These are phyloP conservation scores for Kalaharituber pfeilii DNA, from an alignment of 2,329 filamentous ascomycete genomes.

Conservation along the genomic window DNA sequence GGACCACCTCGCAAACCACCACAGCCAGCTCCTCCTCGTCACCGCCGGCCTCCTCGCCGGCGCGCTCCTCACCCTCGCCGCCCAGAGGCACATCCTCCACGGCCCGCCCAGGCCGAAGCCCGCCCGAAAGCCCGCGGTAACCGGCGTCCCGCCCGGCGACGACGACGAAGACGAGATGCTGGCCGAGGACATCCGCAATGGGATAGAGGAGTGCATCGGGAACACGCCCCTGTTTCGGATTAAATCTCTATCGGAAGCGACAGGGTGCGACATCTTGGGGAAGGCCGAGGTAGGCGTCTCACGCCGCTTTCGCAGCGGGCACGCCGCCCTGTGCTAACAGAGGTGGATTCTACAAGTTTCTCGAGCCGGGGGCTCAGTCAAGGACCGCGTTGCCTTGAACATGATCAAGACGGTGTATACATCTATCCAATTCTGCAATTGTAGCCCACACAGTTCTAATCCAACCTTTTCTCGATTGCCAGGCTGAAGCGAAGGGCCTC, in stretches of 20 bases:
- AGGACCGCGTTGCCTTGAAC: constrained; percentile 77
- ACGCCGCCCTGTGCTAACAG: not conserved
- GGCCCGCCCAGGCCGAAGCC: not conserved
- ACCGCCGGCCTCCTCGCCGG: constrained; percentile 10
- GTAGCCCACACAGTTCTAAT: constrained; percentile 4
- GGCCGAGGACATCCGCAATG: constrained; percentile 42
- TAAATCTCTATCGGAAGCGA: constrained; percentile 66
- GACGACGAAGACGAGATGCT: not conserved
- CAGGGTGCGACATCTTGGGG: constrained; percentile 73
- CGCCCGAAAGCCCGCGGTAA: no score
- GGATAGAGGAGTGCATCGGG: constrained; percentile 82
- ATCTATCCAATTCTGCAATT: not conserved
- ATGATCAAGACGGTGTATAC: constrained; percentile 12
- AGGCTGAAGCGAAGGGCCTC: constrained; percentile 61
- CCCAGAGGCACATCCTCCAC: not conserved
- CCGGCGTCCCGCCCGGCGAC: not conserved
- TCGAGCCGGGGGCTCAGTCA: constrained; percentile 92
- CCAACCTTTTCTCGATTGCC: constrained; percentile 11
- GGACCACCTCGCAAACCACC: constrained; percentile 4
- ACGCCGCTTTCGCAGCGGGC: not conserved
- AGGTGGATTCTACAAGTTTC: constrained; percentile 35
- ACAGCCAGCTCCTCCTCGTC: constrained; percentile 1
- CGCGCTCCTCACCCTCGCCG: constrained; percentile 7
- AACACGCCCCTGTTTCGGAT: constrained; percentile 82
- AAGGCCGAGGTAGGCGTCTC: constrained; percentile 55